Conservation (phyloP, 306 rosid genomes). For the Lathyrus tuberosus region DNA sequence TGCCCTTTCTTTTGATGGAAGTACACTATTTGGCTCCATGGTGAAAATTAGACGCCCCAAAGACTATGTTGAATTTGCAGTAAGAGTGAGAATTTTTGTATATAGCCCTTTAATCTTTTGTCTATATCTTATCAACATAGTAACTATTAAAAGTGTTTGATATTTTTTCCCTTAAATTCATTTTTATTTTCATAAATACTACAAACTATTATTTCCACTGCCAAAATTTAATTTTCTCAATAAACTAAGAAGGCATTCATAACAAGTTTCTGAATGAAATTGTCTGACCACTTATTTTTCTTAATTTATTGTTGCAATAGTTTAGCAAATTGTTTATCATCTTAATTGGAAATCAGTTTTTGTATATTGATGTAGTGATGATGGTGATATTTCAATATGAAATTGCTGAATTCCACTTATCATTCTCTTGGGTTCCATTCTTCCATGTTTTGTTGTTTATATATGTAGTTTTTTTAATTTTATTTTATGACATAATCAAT, state of each 20-base stretch:
- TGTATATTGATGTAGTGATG: slow-evolving; percentile 28
- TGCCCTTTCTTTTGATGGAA: slow-evolving; percentile 89
- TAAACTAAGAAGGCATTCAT: slow-evolving; percentile 7
- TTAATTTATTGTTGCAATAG: slow-evolving; percentile 19
- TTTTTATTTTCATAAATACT: slow-evolving; percentile 15
- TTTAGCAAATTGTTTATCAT: slow-evolving; percentile 6
- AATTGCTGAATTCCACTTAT: slow-evolving; percentile 22
- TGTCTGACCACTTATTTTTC: slow-evolving; percentile 30
- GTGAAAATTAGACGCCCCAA: slow-evolving; percentile 88
- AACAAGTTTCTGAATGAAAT: slow-evolving; percentile 16
- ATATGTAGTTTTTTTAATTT: slow-evolving; percentile 30
- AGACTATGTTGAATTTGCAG: slow-evolving; percentile 80
- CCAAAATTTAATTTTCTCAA: slow-evolving; percentile 24
- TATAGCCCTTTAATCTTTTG: slow-evolving; percentile 31
- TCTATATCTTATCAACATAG: slow-evolving; percentile 16
- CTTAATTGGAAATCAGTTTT: slow-evolving; percentile 6
- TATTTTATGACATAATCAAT: slow-evolving; percentile 29
- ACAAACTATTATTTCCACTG: slow-evolving; percentile 19
- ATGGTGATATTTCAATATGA: slow-evolving; percentile 21
- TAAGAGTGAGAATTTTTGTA: slow-evolving; percentile 61
- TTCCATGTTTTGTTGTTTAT: slow-evolving; percentile 9
- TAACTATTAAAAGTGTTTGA: slow-evolving; percentile 23
- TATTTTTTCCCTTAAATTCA: slow-evolving; percentile 19
- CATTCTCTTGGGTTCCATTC: not conserved
- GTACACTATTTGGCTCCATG: slow-evolving; percentile 63